Evolutionary conservation across 192 early-diverging fungal species (phyloP).

Genomic region (Umbelopsis sp.): DNA sequence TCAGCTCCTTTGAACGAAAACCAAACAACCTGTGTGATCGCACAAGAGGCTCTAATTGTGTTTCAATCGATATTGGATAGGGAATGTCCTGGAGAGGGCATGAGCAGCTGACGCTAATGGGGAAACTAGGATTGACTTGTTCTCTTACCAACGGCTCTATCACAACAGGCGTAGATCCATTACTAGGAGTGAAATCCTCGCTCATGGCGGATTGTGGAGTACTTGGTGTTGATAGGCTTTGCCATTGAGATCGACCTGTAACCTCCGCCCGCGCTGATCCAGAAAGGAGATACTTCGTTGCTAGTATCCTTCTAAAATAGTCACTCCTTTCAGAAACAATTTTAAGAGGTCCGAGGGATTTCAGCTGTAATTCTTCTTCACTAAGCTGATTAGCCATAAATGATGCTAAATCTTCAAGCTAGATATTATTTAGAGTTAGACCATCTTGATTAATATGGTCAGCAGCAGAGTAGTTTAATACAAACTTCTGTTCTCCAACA

Average conservation of each 20-base stretch:
- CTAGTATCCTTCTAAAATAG: neutral
- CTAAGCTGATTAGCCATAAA: neutral
- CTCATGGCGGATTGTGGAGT: neutral
- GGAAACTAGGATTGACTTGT: neutral
- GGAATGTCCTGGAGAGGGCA: neutral
- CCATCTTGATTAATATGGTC: neutral
- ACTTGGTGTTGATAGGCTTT: neutral
- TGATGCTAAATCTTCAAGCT: neutral
- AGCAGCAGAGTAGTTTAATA: too few species aligned
- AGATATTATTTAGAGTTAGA: neutral
- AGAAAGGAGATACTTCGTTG: neutral
- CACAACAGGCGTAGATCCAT: neutral
- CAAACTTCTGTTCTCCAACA: neutral
- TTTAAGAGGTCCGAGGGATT: neutral
- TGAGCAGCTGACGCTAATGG: too few species aligned
- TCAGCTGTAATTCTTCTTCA: neutral
- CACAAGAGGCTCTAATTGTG: slow-evolving; percentile 1
- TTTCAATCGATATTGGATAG: slow-evolving; percentile 3
- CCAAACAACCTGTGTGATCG: neutral
- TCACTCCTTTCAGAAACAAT: slow-evolving; percentile 12
- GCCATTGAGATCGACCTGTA: neutral
- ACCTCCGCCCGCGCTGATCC: neutral
- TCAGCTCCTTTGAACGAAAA: neutral
- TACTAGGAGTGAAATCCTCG: slow-evolving; percentile 4
- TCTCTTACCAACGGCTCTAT: neutral